phyloP scores from a whole-genome alignment of 2,329 filamentous ascomycete species.

The Nemania serpens region DNA sequence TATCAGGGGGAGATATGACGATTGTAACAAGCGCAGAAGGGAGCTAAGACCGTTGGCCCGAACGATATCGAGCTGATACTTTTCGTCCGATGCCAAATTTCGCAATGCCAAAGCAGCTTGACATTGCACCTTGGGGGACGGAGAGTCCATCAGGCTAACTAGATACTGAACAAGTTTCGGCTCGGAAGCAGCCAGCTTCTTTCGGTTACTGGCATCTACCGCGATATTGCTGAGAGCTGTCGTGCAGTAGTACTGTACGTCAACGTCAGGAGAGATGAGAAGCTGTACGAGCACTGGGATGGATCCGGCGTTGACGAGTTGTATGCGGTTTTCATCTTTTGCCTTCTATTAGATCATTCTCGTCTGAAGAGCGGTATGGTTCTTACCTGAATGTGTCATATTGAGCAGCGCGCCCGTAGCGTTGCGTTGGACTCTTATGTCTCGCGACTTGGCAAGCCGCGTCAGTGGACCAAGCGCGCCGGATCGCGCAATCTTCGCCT shows the following conservation, averaged over 20 bases:
- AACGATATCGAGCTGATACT: conserved; percentile 98
- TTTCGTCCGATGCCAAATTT: conserved; percentile 96
- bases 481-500: conserved; percentile 95
- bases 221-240: conserved; percentile 98
- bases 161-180: conserved; percentile 89
- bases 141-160: conserved; percentile 96
- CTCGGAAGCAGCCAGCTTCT: conserved; percentile 88
- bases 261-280: conserved; percentile 88
- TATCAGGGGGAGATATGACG: conserved; percentile 92
- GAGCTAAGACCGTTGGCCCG: conserved; percentile 83
- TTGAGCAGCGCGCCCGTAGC: conserved; percentile 95
- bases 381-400: conserved; percentile 96
- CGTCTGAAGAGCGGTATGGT: not conserved
- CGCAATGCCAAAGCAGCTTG: conserved; percentile 92
- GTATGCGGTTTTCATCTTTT: conserved; percentile 92
- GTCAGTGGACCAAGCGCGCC: conserved; percentile 91
- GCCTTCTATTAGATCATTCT: conserved; percentile 17
- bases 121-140: conserved; percentile 96
- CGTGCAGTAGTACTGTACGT: conserved; percentile 99
- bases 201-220: conserved; percentile 87
- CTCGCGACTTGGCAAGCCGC: conserved; percentile 90
- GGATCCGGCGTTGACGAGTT: conserved; percentile 96
- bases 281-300: conserved; percentile 96
- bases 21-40: conserved; percentile 87
- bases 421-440: conserved; percentile 98